Conservation (phyloP, 2,329 filamentous ascomycete species). For the Rhytidhysteron rufulum region DNA sequence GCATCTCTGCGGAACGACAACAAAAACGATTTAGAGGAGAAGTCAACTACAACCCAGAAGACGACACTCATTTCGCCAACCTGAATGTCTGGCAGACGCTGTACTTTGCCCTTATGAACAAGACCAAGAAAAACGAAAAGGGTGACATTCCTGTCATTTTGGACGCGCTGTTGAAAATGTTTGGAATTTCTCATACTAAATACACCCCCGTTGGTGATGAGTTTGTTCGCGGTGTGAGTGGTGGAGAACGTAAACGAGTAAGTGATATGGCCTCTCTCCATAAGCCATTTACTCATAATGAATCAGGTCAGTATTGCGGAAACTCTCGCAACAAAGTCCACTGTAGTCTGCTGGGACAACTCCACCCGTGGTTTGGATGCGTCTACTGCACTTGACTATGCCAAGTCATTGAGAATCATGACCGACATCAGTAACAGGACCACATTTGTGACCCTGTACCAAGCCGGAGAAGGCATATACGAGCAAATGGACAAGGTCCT, state of each 20-base stretch:
- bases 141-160: conserved; percentile 65
- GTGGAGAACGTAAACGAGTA: conserved; percentile 74
- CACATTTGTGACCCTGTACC: conserved; percentile 68
- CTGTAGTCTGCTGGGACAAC: conserved; percentile 77
- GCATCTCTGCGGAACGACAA: conserved; percentile 65
- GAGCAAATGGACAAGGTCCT: conserved; percentile 77
- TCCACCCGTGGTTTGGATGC: conserved; percentile 76
- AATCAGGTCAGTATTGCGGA: conserved; percentile 64
- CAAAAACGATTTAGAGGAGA: conserved; percentile 68
- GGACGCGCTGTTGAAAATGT: conserved; percentile 69
- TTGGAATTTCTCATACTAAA: conserved; percentile 72
- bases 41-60: conserved; percentile 74
- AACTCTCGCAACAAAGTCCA: conserved; percentile 66
- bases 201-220: conserved; percentile 74
- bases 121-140: conserved; percentile 64
- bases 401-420: conserved; percentile 72
- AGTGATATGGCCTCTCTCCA: conserved; percentile 3
- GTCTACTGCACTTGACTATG: conserved; percentile 74
- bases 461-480: conserved; percentile 67
- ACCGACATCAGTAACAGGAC: conserved; percentile 72
- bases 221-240: conserved; percentile 68
- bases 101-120: conserved; percentile 70
- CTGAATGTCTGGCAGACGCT: conserved; percentile 77
- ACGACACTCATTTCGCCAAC: conserved; percentile 69
- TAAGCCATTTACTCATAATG: neutral